phyloP scores from a whole-genome alignment of 257 asterid species.

The Petunia secreta region DNA sequence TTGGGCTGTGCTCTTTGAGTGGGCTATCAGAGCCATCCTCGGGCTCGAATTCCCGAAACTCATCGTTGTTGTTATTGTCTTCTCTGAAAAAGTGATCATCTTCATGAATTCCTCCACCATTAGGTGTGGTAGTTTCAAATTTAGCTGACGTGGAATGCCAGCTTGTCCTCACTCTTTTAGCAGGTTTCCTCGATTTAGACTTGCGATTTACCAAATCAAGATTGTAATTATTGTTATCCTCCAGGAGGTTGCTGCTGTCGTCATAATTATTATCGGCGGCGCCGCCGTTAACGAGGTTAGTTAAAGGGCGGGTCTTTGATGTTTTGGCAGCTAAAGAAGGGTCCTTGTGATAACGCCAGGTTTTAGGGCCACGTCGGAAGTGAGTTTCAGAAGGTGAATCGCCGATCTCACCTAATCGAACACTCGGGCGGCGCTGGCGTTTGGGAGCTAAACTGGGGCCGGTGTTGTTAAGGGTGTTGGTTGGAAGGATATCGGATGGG shows the following conservation, averaged over 20 bases:
- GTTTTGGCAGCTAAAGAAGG: slow-evolving; percentile 73
- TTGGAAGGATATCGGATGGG: slow-evolving; percentile 44
- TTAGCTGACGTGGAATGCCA: slow-evolving; percentile 57
- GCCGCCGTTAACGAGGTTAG: slow-evolving; percentile 80
- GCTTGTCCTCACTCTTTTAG: slow-evolving; percentile 75
- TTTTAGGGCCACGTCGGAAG: slow-evolving; percentile 58
- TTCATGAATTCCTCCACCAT: slow-evolving; percentile 44
- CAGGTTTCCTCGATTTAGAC: slow-evolving; percentile 66
- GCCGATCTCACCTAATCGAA: slow-evolving; percentile 97
- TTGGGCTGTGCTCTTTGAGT: slow-evolving; percentile 68
- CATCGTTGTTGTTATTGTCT: slow-evolving; percentile 55
- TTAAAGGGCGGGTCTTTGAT: slow-evolving; percentile 86
- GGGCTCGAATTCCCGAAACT: slow-evolving; percentile 54
- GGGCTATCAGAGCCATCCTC: slow-evolving; percentile 69
- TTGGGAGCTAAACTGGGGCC: slow-evolving; percentile 68
- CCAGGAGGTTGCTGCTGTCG: slow-evolving; percentile 45
- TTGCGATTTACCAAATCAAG: slow-evolving; percentile 54
- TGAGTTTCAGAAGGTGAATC: slow-evolving; percentile 68
- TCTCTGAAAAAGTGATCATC: slow-evolving; percentile 43
- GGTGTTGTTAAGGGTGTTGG: slow-evolving; percentile 29
- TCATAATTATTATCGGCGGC: slow-evolving; percentile 38
- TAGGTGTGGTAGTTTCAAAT: slow-evolving; percentile 41
- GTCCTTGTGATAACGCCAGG: slow-evolving; percentile 83
- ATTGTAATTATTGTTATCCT: slow-evolving; percentile 35
- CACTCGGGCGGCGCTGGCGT: slow-evolving; percentile 98